These are phyloP conservation scores for Mycotypha africana DNA, from an alignment of 371 early-diverging fungal species.

Conservation along the genomic window DNA sequence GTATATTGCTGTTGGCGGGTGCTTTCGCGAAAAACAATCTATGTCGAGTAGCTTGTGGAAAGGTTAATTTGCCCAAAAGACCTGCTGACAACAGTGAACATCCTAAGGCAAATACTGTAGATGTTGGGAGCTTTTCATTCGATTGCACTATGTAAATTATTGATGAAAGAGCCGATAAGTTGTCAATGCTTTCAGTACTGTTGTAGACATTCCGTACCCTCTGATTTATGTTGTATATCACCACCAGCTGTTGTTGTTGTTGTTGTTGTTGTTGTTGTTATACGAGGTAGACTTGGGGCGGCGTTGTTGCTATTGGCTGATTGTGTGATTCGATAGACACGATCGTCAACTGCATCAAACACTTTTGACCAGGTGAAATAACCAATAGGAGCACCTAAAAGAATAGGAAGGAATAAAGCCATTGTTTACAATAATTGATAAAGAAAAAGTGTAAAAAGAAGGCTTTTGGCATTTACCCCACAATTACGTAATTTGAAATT, in stretches of 20 bases:
- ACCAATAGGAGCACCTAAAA: constrained; percentile 34
- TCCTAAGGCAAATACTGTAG: no score
- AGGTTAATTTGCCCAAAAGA: constrained; percentile 20
- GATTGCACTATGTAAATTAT: no score
- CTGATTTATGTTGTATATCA: no score
- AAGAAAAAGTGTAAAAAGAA: no score
- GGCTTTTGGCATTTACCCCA: no score
- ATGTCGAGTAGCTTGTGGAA: constrained; percentile 26
- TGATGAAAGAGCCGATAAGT: no score
- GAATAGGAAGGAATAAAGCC: constrained; percentile 34
- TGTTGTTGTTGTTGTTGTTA: background rate
- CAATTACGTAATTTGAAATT: no score
- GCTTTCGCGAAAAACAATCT: constrained; percentile 38
- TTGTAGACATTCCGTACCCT: no score
- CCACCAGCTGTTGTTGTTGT: background rate
- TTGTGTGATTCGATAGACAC: background rate
- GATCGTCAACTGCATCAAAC: constrained; percentile 22
- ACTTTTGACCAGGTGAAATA: constrained; percentile 34
- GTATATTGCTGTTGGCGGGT: constrained; percentile 27
- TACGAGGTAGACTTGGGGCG: no score
- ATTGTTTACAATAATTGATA: constrained; percentile 6
- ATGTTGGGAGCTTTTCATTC: no score
- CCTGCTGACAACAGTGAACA: constrained; percentile 12
- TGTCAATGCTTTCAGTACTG: no score
- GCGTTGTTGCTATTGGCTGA: no score